These are phyloP conservation scores for Fomitopsis pulvina DNA, from an alignment of 768 basidiomycete genomes.

Conservation along the genomic window DNA sequence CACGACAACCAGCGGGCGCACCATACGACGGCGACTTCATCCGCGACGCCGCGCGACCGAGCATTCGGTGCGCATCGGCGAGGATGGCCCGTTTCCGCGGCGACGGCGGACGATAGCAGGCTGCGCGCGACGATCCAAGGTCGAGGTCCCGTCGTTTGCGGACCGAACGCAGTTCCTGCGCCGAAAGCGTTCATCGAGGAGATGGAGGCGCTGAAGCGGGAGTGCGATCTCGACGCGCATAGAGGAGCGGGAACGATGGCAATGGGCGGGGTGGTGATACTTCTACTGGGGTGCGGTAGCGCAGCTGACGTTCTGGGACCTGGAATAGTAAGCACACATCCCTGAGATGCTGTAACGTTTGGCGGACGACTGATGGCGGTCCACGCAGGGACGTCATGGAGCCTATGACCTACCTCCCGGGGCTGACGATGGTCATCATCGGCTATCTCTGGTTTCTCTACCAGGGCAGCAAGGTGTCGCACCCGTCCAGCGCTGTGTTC, in stretches of 20 bases:
- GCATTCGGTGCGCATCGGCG: constrained; percentile 41
- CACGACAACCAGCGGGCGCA: constrained; percentile 21
- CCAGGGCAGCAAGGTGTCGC: constrained; percentile 58
- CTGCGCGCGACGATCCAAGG: constrained; percentile 30
- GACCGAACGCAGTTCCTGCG: constrained; percentile 56
- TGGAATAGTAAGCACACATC: constrained; percentile 33
- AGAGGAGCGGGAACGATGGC: constrained; percentile 52
- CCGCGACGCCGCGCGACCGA: constrained; percentile 45
- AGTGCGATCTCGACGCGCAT: constrained; percentile 52
- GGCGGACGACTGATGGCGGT: background rate
- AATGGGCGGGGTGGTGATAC: constrained; percentile 48
- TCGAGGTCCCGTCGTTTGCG: constrained; percentile 57
- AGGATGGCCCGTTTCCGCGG: too few relatives aligned
- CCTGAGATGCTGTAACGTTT: too few relatives aligned
- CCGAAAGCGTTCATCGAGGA: constrained; percentile 33
- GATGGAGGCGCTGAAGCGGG: constrained; percentile 49
- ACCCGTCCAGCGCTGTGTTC: constrained; percentile 55
- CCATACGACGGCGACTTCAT: constrained; percentile 54
- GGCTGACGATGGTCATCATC: constrained; percentile 52
- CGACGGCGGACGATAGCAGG: background rate
- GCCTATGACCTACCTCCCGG: constrained; percentile 61
- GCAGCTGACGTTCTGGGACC: constrained; percentile 60
- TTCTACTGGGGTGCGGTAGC: constrained; percentile 64
- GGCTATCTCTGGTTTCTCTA: constrained; percentile 60
- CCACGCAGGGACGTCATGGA: constrained; percentile 56